Evolutionary conservation across 1,139 yeast genomes (phyloP).

Genomic region (Yamadazyma conglobata): DNA sequence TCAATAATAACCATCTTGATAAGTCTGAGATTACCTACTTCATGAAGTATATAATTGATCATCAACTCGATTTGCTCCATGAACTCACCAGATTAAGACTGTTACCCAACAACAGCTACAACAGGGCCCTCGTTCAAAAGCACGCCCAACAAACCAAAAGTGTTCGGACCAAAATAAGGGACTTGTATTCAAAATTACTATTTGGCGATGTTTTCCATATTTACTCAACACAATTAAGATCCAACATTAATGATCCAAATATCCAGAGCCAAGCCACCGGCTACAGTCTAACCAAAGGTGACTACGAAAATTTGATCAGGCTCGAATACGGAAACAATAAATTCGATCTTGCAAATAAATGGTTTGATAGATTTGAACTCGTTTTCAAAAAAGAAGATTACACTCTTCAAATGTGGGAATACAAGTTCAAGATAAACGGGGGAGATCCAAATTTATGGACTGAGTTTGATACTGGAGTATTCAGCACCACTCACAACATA

Average conservation of each 20-base stretch:
- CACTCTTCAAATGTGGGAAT: conserved; percentile 35
- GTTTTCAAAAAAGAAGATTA: conserved; percentile 21
- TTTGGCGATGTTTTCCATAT: conserved; percentile 20
- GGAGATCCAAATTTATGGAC: conserved; percentile 36
- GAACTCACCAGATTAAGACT: conserved; percentile 5
- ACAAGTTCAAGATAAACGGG: conserved; percentile 32
- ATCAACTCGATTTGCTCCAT: conserved; percentile 17
- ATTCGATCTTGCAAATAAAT: conserved; percentile 37
- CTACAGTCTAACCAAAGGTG: conserved; percentile 21
- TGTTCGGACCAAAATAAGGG: conserved; percentile 22
- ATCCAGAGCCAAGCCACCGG: conserved; percentile 1
- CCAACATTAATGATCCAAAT: conserved; percentile 16
- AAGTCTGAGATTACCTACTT: conserved; percentile 24
- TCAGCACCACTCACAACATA: conserved; percentile 8
- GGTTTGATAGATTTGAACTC: conserved; percentile 35
- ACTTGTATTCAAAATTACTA: conserved; percentile 26
- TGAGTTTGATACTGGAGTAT: conserved; percentile 20
- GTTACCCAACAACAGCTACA: conserved; percentile 1
- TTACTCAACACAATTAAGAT: conserved; percentile 20
- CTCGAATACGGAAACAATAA: conserved; percentile 35
- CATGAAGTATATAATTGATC: conserved; percentile 21
- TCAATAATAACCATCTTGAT: conserved; percentile 14
- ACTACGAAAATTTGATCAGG: conserved; percentile 38
- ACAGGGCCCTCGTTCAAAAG: conserved; percentile 3
- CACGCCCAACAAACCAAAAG: conserved; percentile 1